These are phyloP conservation scores for Penium margaritaceum DNA, from an alignment of 139 green algal species.

Conservation along the genomic window DNA sequence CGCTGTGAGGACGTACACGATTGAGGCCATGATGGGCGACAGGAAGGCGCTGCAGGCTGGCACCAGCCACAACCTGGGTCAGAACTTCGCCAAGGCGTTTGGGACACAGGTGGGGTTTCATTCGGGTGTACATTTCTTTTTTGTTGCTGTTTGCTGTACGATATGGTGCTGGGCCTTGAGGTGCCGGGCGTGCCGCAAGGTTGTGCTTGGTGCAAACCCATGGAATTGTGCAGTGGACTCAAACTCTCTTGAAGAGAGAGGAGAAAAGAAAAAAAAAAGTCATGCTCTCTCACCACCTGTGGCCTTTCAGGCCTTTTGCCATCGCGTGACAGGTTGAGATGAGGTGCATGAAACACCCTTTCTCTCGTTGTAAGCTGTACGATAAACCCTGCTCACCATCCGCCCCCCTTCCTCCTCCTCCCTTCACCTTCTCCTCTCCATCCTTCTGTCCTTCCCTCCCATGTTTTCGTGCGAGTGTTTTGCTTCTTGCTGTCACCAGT, in stretches of 20 bases:
- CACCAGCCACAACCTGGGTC: slow-evolving; percentile 86
- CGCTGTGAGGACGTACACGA: slow-evolving; percentile 87
- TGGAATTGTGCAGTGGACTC: neutral
- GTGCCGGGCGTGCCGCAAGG: neutral
- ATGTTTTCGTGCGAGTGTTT: neutral
- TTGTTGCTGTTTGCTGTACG: neutral
- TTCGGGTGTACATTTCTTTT: neutral
- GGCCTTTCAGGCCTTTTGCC: too few relatives aligned
- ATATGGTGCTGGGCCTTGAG: neutral
- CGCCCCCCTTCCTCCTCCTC: neutral
- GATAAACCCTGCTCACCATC: neutral
- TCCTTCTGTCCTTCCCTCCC: neutral
- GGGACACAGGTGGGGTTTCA: slow-evolving; percentile 30
- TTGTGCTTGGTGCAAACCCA: neutral
- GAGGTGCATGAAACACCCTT: too few relatives aligned
- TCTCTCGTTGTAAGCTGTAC: too few relatives aligned
- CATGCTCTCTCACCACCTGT: too few relatives aligned
- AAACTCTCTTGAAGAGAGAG: too few relatives aligned
- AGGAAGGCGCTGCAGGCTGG: slow-evolving; percentile 77
- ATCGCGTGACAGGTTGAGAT: too few relatives aligned
- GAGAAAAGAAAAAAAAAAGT: too few relatives aligned
- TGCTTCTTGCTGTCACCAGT: neutral
- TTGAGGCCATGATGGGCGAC: slow-evolving; percentile 98
- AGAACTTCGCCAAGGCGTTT: slow-evolving; percentile 84
- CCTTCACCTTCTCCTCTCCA: neutral